phyloP scores from a whole-genome alignment of 345 rosid genomes.

The Hypericum androsaemum region DNA sequence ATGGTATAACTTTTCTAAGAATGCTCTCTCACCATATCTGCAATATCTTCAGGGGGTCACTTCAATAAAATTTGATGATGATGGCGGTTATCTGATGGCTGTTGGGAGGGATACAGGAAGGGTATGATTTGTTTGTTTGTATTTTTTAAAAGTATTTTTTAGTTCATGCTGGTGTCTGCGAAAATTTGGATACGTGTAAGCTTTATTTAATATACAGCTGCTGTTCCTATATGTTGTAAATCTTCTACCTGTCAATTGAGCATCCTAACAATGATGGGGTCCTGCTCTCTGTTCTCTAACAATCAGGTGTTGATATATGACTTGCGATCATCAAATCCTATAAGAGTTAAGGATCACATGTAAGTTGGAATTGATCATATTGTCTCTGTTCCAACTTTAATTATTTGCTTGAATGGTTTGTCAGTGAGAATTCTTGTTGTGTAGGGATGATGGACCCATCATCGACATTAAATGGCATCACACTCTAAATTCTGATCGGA shows the following conservation, averaged over 20 bases:
- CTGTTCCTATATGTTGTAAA: slow-evolving; percentile 13
- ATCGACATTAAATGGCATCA: slow-evolving; percentile 89
- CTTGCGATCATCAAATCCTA: slow-evolving; percentile 73
- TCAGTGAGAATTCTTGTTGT: slow-evolving; percentile 3
- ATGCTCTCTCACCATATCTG: slow-evolving; percentile 3
- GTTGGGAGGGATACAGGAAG: slow-evolving; percentile 88
- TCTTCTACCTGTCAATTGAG: too few relatives aligned
- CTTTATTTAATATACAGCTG: slow-evolving; percentile 42
- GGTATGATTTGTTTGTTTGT: slow-evolving; percentile 33
- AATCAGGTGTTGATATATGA: slow-evolving; percentile 84
- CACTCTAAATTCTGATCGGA: slow-evolving; percentile 63
- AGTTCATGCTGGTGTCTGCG: not conserved
- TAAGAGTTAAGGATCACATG: slow-evolving; percentile 87
- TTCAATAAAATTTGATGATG: slow-evolving; percentile 72
- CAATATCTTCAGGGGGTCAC: slow-evolving; percentile 57
- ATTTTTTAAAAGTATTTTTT: not conserved
- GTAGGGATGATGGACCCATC: slow-evolving; percentile 86
- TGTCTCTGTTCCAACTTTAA: slow-evolving; percentile 1
- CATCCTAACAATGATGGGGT: too few relatives aligned
- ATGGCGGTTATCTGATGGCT: slow-evolving; percentile 71
- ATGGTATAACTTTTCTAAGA: not conserved
- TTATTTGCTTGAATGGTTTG: slow-evolving; percentile 7
- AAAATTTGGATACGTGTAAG: not conserved
- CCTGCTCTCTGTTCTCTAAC: slow-evolving; percentile 5
- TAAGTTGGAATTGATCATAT: slow-evolving; percentile 22